Evolutionary conservation across 2,329 filamentous ascomycete species (phyloP).

Genomic region (Colletotrichum aenigma): DNA sequence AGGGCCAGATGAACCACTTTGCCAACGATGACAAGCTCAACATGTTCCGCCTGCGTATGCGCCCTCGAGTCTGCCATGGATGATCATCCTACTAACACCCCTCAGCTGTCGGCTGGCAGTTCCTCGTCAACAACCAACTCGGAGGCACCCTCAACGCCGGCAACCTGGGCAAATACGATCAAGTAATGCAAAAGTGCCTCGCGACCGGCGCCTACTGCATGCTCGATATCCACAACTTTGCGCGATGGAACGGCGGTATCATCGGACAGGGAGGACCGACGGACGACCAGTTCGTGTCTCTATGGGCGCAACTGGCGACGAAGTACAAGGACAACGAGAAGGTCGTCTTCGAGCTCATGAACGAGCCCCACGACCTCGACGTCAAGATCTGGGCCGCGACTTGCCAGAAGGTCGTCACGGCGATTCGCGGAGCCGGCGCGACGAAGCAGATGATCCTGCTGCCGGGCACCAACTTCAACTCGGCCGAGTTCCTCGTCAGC

Average conservation of each 20-base stretch:
- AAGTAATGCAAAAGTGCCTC: constrained; percentile 61
- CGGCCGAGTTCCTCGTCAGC: constrained; percentile 51
- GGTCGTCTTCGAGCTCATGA: constrained; percentile 71
- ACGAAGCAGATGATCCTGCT: constrained; percentile 66
- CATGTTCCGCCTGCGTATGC: constrained; percentile 49
- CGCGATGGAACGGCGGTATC: constrained; percentile 64
- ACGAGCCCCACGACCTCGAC: constrained; percentile 68
- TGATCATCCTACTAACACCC: constrained; percentile 31
- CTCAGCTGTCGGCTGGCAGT: constrained; percentile 58
- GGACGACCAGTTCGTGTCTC: constrained; percentile 58
- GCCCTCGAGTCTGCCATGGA: too few relatives aligned
- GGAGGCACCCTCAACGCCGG: constrained; percentile 51
- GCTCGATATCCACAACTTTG: constrained; percentile 64
- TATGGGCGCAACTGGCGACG: constrained; percentile 63
- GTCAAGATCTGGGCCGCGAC: constrained; percentile 62
- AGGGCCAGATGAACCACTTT: constrained; percentile 63
- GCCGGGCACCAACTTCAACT: constrained; percentile 65
- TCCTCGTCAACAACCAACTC: constrained; percentile 56
- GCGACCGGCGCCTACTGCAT: constrained; percentile 62
- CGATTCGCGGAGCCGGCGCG: constrained; percentile 70
- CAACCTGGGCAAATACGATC: constrained; percentile 57
- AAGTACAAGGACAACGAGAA: constrained; percentile 60
- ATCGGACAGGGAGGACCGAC: constrained; percentile 70
- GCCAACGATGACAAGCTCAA: constrained; percentile 55
- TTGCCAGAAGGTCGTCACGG: constrained; percentile 66